Conservation (phyloP, 179 eudicot species). For the Spergularia azorica region DNA sequence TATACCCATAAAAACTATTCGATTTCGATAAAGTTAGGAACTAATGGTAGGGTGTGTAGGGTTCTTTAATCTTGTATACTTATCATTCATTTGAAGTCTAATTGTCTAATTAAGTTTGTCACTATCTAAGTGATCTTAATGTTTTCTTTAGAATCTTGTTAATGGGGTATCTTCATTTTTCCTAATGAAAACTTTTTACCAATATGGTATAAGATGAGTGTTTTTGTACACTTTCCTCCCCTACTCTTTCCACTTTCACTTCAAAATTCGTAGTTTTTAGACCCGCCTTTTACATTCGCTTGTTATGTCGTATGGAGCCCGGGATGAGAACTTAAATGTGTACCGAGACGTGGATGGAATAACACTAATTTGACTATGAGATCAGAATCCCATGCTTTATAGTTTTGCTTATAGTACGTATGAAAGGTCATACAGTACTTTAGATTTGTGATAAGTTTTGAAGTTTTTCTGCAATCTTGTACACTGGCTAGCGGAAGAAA, state of each 20-base stretch:
- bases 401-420: neutral
- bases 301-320: neutral
- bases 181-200: neutral
- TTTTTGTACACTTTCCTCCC: neutral
- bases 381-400: neutral
- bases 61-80: constrained; percentile 14
- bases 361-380: neutral
- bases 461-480: too few species aligned
- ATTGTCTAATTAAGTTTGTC: constrained; percentile 23
- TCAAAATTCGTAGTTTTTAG: neutral
- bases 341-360: neutral
- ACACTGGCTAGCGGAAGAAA: too few species aligned
- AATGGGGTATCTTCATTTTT: constrained; percentile 28
- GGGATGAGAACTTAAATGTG: neutral
- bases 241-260: neutral
- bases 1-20: neutral
- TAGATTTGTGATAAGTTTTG: too few species aligned
- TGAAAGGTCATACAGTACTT: too few species aligned
- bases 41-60: constrained; percentile 9
- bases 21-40: neutral
- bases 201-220: constrained; percentile 6
- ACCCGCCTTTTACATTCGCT: neutral
- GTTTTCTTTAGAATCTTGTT: constrained; percentile 30
- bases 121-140: neutral
- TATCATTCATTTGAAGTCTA: neutral